Base-by-base conservation (phyloP, 2,329 filamentous ascomycete genomes). In the Hymenoscyphus occultus region DNA sequence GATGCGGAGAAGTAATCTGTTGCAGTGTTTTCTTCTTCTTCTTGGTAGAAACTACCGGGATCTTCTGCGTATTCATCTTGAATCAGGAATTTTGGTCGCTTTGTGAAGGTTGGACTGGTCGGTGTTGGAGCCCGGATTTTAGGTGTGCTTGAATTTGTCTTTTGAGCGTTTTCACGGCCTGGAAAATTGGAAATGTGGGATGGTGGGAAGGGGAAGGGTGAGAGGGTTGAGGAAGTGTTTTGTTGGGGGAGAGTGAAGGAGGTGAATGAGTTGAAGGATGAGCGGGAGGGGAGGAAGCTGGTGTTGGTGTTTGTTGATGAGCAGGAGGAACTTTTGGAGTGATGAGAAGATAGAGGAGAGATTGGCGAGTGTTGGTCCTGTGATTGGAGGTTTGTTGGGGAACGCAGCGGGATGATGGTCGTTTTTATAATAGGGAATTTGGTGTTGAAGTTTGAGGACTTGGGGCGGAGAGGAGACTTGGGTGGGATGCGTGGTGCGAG, bases 1-100 rank as follows among this genome's bases (percentile, higher is more conserved):
- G 45, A 56, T 13, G 58, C 45, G 14, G 32, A 56, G 35, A 64
- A 64, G 39, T 64, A 64, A 39, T 64, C 62, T n/a, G 40, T 16
- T 35, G 3, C 35, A 35, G 5, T 35, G 1, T 5, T 10, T 35
- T 35, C 35, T 5, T 51, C 42, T 16, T 54, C 42, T 13, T 59
- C 42, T 32, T 22, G 12, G 31, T 59, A 40, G 10, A 3, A 10
- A 12, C 22, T 9, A 4, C 19, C 5, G 9, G 35, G 9, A 5
- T 28, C 45, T 19, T 51, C 45, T 22, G 3, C 6, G 14, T 51
- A 51, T 12, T 19, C 45, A 22, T 16, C 12, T n/a, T 22, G 19
- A 3, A 42, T 51, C 6, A 59, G 31, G 14, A 59, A 63, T 9
- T 35, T 48, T 2, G 62, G 62, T 5, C 28, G 39, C 22, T 40